Evolutionary conservation across 257 asterid species (phyloP).

Genomic region (Salvia miltiorrhiza): DNA sequence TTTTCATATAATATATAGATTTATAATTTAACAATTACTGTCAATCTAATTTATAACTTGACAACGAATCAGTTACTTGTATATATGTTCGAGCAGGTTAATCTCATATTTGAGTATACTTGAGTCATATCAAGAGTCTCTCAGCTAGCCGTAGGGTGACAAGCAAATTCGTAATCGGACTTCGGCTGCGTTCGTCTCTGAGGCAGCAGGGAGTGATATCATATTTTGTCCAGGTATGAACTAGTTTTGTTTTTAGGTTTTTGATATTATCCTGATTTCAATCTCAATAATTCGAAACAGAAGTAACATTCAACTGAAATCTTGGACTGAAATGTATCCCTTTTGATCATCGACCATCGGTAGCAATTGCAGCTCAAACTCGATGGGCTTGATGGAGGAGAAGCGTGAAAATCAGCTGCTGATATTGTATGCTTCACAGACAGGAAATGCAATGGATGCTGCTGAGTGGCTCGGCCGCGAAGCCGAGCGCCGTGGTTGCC

Average conservation of each 20-base stretch:
- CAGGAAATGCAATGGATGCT: slow-evolving; percentile 88
- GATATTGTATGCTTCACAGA: slow-evolving; percentile 78
- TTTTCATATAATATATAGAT: too few species aligned
- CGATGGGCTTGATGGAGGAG: slow-evolving; percentile 39
- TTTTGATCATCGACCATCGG: not conserved
- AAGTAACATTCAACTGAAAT: not conserved
- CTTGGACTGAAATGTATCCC: not conserved
- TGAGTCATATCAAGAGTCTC: too few species aligned
- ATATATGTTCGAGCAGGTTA: too few species aligned
- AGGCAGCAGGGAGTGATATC: not conserved
- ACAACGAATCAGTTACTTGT: too few species aligned
- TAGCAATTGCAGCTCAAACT: slow-evolving; percentile 10
- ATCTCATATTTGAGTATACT: too few species aligned
- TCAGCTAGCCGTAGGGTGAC: too few species aligned
- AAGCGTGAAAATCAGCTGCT: slow-evolving; percentile 43
- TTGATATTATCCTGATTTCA: not conserved
- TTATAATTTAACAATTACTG: too few species aligned
- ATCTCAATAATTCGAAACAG: not conserved
- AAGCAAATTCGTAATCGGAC: not conserved
- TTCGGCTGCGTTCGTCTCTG: not conserved
- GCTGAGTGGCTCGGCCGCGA: slow-evolving; percentile 87
- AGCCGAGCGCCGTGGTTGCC: slow-evolving; percentile 85
- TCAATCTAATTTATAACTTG: too few species aligned
- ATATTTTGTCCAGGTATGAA: not conserved
- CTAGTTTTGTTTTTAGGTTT: not conserved